Percentiles rank a stretch among this genome's conserved stretches.
Evolutionary conservation across 257 asterid genomes (phyloP).

Genomic region (Cruciata laevipes): DNA sequence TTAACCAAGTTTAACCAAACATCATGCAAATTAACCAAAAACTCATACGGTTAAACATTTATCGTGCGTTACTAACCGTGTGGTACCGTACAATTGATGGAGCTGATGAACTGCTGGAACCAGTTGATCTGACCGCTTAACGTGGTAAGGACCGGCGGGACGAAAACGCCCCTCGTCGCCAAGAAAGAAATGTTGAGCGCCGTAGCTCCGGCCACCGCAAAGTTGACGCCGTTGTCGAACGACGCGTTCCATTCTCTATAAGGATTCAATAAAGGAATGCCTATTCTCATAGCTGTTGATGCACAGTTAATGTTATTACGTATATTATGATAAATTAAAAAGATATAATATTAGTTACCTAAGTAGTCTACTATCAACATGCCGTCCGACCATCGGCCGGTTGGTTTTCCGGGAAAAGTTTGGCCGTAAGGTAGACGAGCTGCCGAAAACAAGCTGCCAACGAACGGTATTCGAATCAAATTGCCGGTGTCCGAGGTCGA

Average conservation of each 20-base stretch:
- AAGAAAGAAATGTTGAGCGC: slow-evolving; percentile 18
- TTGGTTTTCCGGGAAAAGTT: slow-evolving; percentile 12
- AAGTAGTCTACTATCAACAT: slow-evolving; percentile 8
- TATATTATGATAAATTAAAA: no score
- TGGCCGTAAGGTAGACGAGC: slow-evolving; percentile 27
- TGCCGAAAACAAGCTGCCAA: background rate
- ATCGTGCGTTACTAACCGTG: background rate
- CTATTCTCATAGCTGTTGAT: slow-evolving; percentile 26
- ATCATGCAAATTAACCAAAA: background rate
- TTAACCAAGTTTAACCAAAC: background rate
- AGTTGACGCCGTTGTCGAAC: slow-evolving; percentile 25
- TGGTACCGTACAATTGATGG: slow-evolving; percentile 13
- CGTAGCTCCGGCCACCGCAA: slow-evolving; percentile 33
- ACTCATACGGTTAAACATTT: background rate
- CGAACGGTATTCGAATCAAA: background rate
- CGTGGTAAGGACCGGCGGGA: background rate
- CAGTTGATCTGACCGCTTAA: slow-evolving; percentile 22
- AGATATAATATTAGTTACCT: slow-evolving; percentile 11
- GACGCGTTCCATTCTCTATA: slow-evolving; percentile 21
- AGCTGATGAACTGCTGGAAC: slow-evolving; percentile 17
- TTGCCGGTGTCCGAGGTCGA: slow-evolving; percentile 30
- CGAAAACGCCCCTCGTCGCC: slow-evolving; percentile 9
- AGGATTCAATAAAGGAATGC: slow-evolving; percentile 36
- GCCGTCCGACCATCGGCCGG: slow-evolving; percentile 22
- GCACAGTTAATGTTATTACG: background rate